Evolutionary conservation across 768 basidiomycete species (phyloP), one percentile per base, ranked within the genome.

Genomic region (Crucibulum laeve): DNA sequence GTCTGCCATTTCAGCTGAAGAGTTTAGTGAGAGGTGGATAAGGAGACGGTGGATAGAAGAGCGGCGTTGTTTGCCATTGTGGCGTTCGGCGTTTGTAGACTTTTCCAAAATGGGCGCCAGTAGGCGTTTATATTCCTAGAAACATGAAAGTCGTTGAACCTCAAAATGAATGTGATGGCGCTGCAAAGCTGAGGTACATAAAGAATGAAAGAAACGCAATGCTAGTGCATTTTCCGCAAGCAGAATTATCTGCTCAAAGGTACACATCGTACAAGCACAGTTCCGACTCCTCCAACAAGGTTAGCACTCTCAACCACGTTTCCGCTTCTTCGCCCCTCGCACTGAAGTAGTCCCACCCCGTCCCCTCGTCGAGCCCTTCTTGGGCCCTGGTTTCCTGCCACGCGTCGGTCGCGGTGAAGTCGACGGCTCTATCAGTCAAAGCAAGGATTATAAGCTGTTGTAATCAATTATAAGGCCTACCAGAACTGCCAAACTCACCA

Each of bases 401-500:
- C 39, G 11, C 5, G 11, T 11, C 11, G 23, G 5, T 6, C 18
- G 39, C 24, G 15, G 39, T 11, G 10, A 11, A 25, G 39, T 8
- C 11, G 18, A 11, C 18, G 39, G 39, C 11, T 10, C 36, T 8
- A 18, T 11, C 8, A 18, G 36, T 11, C 8, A 10, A 11, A 18
- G 8, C 8, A 15, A 32, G 28, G 15, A 15, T 32, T 15, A 32
- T 37, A 10, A 8, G 8, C 8, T 10, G 36, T 10, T 8, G 8
- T 37, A 11, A 19, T 8, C 19, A 37, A 18, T 10, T 10, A 37
- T 10, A 37, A 19, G 19, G 11, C 8, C 11, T 8, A 37, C 8
- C 18, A 11, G 8, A 18, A 19, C 11, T 8, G 23, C 11, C 11
- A 40, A 11, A 67, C 70, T 30, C 48, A 84, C 83, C 79, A 57